Evolutionary conservation across 495 filamentous ascomycete species (phyloP).

Genomic region (Aspergillus ellipticus): DNA sequence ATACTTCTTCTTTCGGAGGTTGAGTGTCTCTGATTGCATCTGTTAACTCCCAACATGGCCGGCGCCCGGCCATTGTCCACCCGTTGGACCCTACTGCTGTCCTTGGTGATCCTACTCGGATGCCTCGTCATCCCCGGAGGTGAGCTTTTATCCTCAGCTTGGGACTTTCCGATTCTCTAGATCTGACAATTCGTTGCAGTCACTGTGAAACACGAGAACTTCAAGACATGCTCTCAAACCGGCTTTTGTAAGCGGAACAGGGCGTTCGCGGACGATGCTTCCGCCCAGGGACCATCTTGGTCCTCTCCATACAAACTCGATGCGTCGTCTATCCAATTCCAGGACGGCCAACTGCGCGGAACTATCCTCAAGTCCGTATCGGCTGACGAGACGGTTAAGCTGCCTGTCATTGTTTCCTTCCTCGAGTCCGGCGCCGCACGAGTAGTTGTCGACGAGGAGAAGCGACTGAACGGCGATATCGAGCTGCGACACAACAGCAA

Average conservation of each 20-base stretch:
- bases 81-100: constrained; percentile 53
- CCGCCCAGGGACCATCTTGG: constrained; percentile 63
- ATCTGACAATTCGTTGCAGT: constrained; percentile 43
- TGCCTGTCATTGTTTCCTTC: constrained; percentile 85
- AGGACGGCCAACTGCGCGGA: constrained; percentile 74
- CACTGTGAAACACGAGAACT: constrained; percentile 88
- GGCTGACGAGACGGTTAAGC: constrained; percentile 59
- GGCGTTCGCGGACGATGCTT: constrained; percentile 75
- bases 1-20: constrained; percentile 25
- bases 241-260: constrained; percentile 96
- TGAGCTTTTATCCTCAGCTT: constrained; percentile 12
- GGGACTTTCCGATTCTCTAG: background rate
- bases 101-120: constrained; percentile 34
- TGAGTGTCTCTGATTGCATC: constrained; percentile 37
- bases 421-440: constrained; percentile 83
- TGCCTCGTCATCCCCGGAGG: constrained; percentile 39
- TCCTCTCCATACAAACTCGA: constrained; percentile 76
- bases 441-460: constrained; percentile 85
- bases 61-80: constrained; percentile 45
- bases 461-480: constrained; percentile 82
- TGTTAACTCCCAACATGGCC: constrained; percentile 31
- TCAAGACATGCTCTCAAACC: constrained; percentile 88
- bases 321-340: constrained; percentile 65
- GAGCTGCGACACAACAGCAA: constrained; percentile 79
- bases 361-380: constrained; percentile 72